Percentiles rank a stretch among this genome's conserved stretches.
Evolutionary conservation across 805 yeast species (phyloP).

Genomic region (Candida anglica): DNA sequence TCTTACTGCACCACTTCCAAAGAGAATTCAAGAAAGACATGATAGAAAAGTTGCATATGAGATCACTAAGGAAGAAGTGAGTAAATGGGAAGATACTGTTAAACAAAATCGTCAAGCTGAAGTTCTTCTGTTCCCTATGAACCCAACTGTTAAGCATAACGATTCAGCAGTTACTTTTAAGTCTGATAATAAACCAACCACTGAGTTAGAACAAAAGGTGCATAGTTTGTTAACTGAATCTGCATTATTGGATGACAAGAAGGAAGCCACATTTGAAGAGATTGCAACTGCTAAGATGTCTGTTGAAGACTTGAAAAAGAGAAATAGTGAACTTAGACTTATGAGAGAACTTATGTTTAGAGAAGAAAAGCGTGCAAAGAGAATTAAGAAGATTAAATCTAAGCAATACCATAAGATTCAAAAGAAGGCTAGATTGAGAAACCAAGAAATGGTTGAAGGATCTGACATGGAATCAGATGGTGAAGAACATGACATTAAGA

Average conservation of each 20-base stretch:
- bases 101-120: constrained; percentile 79
- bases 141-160: constrained; percentile 42
- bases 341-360: constrained; percentile 97
- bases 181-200: constrained; percentile 38
- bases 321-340: constrained; percentile 77
- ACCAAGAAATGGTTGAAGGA: constrained; percentile 63
- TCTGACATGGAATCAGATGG: constrained; percentile 46
- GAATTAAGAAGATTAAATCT: constrained; percentile 92
- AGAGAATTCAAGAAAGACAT: constrained; percentile 76
- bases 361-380: constrained; percentile 85
- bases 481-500: constrained; percentile 64
- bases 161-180: constrained; percentile 51
- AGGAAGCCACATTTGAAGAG: constrained; percentile 83
- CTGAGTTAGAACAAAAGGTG: constrained; percentile 66
- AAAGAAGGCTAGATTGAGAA: constrained; percentile 75
- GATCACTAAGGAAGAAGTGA: constrained; percentile 78
- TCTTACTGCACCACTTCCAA: constrained; percentile 77
- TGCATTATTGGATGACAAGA: constrained; percentile 63
- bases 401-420: constrained; percentile 82
- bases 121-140: constrained; percentile 72
- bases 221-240: constrained; percentile 60
- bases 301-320: constrained; percentile 69
- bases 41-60: constrained; percentile 91
- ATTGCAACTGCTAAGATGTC: constrained; percentile 77
- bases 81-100: constrained; percentile 85